Conservation (phyloP, 805 yeast species). For the Cyberlindnera mycetangii region DNA sequence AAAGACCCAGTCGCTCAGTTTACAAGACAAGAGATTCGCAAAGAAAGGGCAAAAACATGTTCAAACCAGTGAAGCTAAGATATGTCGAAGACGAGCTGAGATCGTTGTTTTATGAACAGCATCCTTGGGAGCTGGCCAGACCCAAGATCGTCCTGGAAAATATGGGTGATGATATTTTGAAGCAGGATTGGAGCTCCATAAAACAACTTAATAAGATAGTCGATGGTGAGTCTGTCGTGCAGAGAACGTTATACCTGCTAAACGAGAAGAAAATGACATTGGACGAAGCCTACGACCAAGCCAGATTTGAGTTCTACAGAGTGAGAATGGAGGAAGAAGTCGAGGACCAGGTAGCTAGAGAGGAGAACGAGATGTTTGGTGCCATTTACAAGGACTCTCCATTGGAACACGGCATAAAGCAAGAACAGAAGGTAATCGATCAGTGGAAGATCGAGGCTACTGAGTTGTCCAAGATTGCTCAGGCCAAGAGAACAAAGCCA, state of each 20-base stretch:
- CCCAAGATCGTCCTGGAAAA: conserved; percentile 83
- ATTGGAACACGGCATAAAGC: conserved; percentile 63
- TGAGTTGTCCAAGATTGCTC: conserved; percentile 44
- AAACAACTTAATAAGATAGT: conserved; percentile 69
- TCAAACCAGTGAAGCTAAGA: conserved; percentile 23
- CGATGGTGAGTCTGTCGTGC: conserved; percentile 88
- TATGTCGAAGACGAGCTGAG: conserved; percentile 73
- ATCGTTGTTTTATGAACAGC: conserved; percentile 80
- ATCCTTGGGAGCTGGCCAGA: conserved; percentile 96
- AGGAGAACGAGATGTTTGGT: conserved; percentile 86
- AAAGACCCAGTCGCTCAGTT: conserved; percentile 20
- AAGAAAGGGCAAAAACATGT: conserved; percentile 13
- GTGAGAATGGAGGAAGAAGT: conserved; percentile 82
- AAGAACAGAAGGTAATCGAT: conserved; percentile 69
- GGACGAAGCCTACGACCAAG: conserved; percentile 74
- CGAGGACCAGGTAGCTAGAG: conserved; percentile 65
- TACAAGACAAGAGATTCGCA: conserved; percentile 33
- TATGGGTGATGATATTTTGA: conserved; percentile 49
- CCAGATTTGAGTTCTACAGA: conserved; percentile 85
- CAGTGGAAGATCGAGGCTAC: conserved; percentile 73
- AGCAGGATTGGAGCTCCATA: conserved; percentile 75
- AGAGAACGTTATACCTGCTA: conserved; percentile 60
- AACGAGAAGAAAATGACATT: conserved; percentile 32
- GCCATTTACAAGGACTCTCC: conserved; percentile 62
- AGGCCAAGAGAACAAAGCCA: conserved; percentile 20